These are phyloP conservation scores for Botryosphaeria dothidea DNA, from an alignment of 2,329 filamentous ascomycete genomes.

Conservation along the genomic window DNA sequence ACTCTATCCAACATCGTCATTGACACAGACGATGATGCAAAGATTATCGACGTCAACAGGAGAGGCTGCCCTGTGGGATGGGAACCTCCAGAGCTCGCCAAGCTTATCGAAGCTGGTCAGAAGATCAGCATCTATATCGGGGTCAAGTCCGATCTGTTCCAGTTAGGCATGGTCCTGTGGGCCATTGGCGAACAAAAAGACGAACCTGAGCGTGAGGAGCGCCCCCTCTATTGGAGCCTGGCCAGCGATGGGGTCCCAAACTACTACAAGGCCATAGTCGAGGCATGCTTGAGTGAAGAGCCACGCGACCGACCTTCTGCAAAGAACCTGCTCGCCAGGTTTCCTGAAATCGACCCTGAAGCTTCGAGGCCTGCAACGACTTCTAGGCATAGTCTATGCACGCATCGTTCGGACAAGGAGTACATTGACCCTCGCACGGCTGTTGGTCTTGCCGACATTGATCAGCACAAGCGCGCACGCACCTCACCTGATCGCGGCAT, in stretches of 20 bases:
- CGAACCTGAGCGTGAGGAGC: conserved; percentile 78
- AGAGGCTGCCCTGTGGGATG: conserved; percentile 96
- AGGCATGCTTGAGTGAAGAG: conserved; percentile 72
- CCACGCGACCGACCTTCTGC: conserved; percentile 75
- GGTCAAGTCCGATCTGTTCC: conserved; percentile 94
- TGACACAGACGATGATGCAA: conserved; percentile 78
- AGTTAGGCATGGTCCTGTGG: conserved; percentile 97
- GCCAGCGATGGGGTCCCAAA: conserved; percentile 63
- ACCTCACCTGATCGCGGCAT: conserved; percentile 20
- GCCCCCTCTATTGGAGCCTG: conserved; percentile 64
- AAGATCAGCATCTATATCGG: conserved; percentile 96
- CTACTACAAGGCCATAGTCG: conserved; percentile 77
- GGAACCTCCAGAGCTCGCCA: conserved; percentile 90
- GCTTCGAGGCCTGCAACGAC: conserved; percentile 23
- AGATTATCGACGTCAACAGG: conserved; percentile 98
- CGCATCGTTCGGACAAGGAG: conserved; percentile 46
- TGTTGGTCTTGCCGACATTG: conserved; percentile 47
- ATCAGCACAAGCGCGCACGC: conserved; percentile 26
- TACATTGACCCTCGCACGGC: conserved; percentile 50
- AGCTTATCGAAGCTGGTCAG: conserved; percentile 83
- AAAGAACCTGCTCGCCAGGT: conserved; percentile 60
- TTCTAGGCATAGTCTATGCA: conserved; percentile 38
- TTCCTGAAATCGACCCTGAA: conserved; percentile 30
- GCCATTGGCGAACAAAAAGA: conserved; percentile 84
- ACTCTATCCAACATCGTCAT: conserved; percentile 97